Evolutionary conservation across 495 filamentous ascomycete species (phyloP).

Genomic region (Collariella sp.): DNA sequence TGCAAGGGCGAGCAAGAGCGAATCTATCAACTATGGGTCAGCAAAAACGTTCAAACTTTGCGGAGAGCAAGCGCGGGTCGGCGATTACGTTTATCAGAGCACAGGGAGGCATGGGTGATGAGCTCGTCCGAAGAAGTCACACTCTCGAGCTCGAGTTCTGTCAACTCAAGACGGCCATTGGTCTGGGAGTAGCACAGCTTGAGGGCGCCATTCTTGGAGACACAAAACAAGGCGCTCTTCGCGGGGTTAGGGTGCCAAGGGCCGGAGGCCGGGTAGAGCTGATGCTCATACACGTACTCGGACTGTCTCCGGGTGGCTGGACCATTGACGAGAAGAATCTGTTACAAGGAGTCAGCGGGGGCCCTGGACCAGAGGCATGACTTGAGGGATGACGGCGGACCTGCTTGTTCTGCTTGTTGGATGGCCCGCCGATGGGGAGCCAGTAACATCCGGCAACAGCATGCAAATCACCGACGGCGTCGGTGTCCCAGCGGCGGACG

Average conservation of each 20-base stretch:
- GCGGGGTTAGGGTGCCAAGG: slow-evolving; percentile 56
- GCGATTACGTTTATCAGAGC: slow-evolving; percentile 56
- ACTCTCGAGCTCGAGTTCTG: slow-evolving; percentile 59
- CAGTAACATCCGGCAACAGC: slow-evolving; percentile 79
- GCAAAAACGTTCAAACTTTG: not conserved
- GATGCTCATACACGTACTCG: slow-evolving; percentile 39
- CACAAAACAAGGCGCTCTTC: slow-evolving; percentile 59
- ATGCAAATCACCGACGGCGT: slow-evolving; percentile 60
- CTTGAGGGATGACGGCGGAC: slow-evolving; percentile 29
- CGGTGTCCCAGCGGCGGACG: slow-evolving; percentile 45
- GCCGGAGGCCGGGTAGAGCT: slow-evolving; percentile 48
- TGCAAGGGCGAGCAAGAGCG: slow-evolving; percentile 54
- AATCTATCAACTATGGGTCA: slow-evolving; percentile 32
- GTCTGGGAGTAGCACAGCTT: slow-evolving; percentile 59
- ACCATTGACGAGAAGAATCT: slow-evolving; percentile 31
- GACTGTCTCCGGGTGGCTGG: slow-evolving; percentile 37
- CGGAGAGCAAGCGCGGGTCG: not conserved
- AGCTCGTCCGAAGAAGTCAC: slow-evolving; percentile 58
- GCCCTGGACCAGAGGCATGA: not conserved
- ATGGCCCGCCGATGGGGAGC: slow-evolving; percentile 49
- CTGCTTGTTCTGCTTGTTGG: slow-evolving; percentile 40
- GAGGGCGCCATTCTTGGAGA: slow-evolving; percentile 62
- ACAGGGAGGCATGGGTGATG: slow-evolving; percentile 73
- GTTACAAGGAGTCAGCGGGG: not conserved
- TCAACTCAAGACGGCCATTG: slow-evolving; percentile 59